phyloP scores from a whole-genome alignment of 1,284 basidiomycete genomes.

The Anthracocystis setariae region DNA sequence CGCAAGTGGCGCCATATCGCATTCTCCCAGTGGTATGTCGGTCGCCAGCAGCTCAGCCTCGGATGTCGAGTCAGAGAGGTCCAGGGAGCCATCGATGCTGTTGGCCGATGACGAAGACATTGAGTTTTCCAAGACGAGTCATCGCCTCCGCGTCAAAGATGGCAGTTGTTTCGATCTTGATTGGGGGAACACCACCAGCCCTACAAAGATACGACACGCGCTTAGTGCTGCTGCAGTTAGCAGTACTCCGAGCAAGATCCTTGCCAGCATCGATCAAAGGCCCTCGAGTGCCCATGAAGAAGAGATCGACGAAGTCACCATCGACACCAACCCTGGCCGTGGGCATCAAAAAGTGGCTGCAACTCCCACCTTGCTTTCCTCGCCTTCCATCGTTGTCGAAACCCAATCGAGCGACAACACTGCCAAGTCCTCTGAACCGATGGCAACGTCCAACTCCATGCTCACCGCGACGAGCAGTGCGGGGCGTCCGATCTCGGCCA shows the following conservation, averaged over 20 bases:
- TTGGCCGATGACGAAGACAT: constrained; percentile 25
- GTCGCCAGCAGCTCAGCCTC: constrained; percentile 16
- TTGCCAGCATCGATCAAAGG: too few relatives aligned
- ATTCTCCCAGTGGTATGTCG: constrained; percentile 22
- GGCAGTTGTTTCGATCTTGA: constrained; percentile 55
- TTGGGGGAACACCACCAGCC: constrained; percentile 21
- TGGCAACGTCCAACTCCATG: background rate
- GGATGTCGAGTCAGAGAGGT: constrained; percentile 21
- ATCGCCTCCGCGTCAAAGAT: constrained; percentile 44
- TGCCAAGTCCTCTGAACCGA: background rate
- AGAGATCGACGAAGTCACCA: constrained; percentile 11
- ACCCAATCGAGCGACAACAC: constrained; percentile 1
- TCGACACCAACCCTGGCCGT: constrained; percentile 16
- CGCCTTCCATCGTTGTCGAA: constrained; percentile 23
- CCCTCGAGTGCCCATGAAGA: background rate
- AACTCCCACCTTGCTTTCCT: background rate
- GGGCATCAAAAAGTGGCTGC: background rate
- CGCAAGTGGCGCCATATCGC: constrained; percentile 1
- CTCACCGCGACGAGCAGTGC: background rate
- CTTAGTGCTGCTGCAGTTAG: constrained; percentile 1
- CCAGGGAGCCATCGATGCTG: constrained; percentile 51
- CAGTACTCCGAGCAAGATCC: too few relatives aligned
- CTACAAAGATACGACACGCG: constrained; percentile 13
- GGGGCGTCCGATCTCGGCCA: constrained; percentile 13
- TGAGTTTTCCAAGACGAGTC: constrained; percentile 27